Conservation (phyloP, 345 rosid genomes). For the Eucalyptus cloeziana region DNA sequence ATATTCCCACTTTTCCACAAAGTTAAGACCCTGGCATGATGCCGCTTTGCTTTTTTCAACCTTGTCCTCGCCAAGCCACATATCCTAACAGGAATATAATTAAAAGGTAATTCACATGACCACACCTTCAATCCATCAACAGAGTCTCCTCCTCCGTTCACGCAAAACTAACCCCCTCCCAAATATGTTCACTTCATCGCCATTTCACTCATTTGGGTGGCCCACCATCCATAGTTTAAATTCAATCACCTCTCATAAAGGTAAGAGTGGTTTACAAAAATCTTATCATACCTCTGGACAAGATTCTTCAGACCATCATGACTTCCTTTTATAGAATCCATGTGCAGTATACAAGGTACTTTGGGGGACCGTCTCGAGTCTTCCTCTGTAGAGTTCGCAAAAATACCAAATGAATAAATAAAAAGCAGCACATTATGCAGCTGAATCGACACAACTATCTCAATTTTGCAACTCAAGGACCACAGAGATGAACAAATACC, state of each 20-base stretch:
- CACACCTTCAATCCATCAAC: neutral
- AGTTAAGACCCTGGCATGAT: neutral
- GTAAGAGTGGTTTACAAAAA: neutral
- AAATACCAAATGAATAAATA: neutral
- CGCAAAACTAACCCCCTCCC: neutral
- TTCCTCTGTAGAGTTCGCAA: slow-evolving; percentile 37
- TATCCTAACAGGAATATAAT: neutral
- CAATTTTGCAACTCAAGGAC: neutral
- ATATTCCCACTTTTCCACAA: neutral
- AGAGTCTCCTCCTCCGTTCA: neutral
- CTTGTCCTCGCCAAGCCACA: neutral
- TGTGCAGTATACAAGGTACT: slow-evolving; percentile 87
- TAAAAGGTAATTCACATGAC: neutral
- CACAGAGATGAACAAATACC: neutral
- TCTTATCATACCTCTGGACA: slow-evolving; percentile 60
- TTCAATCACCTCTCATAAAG: neutral
- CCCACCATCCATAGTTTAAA: neutral
- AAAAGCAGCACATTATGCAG: neutral
- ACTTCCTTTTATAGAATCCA: slow-evolving; percentile 98
- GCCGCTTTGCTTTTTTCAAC: neutral
- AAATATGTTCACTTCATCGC: neutral
- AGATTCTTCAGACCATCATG: slow-evolving; percentile 92
- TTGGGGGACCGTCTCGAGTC: slow-evolving; percentile 29
- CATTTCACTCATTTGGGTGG: neutral
- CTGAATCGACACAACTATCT: neutral